Conservation (phyloP, 352 stramenopile genomes). For the Phytophthora syringae region DNA sequence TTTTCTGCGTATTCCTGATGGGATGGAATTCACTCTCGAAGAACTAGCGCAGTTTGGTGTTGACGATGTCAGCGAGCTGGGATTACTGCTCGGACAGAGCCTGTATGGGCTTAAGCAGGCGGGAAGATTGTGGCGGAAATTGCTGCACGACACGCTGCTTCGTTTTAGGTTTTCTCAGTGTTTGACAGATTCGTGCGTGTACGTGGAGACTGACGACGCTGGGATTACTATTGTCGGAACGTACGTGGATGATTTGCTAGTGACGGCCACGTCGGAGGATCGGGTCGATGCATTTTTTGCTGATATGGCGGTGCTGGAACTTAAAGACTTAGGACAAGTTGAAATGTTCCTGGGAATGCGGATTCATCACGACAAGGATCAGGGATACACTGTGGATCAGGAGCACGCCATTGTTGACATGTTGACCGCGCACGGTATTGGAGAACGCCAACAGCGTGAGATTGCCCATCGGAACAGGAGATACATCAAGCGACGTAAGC, state of each 20-base stretch:
- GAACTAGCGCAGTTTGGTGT: slow-evolving; percentile 19
- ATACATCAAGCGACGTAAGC: too few species aligned
- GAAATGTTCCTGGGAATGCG: slow-evolving; percentile 44
- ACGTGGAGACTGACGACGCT: slow-evolving; percentile 9
- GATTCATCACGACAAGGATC: not conserved
- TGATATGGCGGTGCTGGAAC: slow-evolving; percentile 17
- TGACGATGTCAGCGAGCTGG: slow-evolving; percentile 7
- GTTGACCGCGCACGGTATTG: too few species aligned
- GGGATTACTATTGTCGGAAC: slow-evolving; percentile 20
- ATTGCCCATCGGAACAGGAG: too few species aligned
- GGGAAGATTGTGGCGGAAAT: slow-evolving; percentile 36
- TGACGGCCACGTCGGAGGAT: slow-evolving; percentile 8
- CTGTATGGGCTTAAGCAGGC: slow-evolving; percentile 45
- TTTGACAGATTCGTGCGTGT: slow-evolving; percentile 36
- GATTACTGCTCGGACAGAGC: slow-evolving; percentile 23
- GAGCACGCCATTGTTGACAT: slow-evolving; percentile 14
- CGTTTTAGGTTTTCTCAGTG: slow-evolving; percentile 20
- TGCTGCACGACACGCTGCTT: slow-evolving; percentile 26
- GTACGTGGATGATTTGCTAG: slow-evolving; percentile 45
- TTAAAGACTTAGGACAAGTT: slow-evolving; percentile 40
- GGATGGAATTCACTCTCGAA: slow-evolving; percentile 26
- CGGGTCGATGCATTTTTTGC: slow-evolving; percentile 11
- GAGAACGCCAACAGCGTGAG: too few species aligned
- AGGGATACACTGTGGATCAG: slow-evolving; percentile 25
- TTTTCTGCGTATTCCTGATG: slow-evolving; percentile 26